Conservation (phyloP, 2,329 filamentous ascomycete species). For the Cylindrodendrum hubeiense region DNA sequence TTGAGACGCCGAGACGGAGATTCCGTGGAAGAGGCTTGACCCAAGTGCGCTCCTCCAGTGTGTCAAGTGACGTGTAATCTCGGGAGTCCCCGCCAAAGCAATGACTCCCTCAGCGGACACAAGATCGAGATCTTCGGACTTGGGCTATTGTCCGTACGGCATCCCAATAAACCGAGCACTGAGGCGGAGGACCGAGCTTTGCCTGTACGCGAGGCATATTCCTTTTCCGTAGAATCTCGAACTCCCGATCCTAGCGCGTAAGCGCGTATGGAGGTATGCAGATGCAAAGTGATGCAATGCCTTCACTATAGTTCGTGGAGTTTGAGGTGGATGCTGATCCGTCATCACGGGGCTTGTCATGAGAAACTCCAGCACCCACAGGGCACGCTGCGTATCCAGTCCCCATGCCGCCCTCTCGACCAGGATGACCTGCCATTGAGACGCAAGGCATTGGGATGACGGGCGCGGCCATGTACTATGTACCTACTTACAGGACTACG, state of each 20-base stretch:
- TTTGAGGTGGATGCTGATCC: not conserved
- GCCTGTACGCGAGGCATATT: constrained; percentile 27
- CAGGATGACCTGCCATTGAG: not conserved
- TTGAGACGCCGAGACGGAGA: not conserved
- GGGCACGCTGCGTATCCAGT: not conserved
- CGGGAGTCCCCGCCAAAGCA: constrained; percentile 19
- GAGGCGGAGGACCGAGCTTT: constrained; percentile 8
- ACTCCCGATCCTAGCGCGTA: constrained; percentile 28
- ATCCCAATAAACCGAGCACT: constrained; percentile 10
- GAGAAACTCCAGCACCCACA: not conserved
- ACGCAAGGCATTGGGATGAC: constrained; percentile 1
- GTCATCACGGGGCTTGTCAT: not conserved
- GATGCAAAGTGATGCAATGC: constrained; percentile 26
- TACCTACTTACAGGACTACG: too few species aligned
- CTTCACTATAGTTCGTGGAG: constrained; percentile 24
- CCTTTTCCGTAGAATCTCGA: constrained; percentile 33
- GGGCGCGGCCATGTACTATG: not conserved
- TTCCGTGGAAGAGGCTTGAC: not conserved
- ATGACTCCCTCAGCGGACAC: constrained; percentile 23
- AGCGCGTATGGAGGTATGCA: constrained; percentile 26
- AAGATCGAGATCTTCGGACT: constrained; percentile 27
- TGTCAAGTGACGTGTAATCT: constrained; percentile 30
- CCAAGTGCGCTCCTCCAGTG: not conserved
- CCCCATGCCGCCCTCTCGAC: not conserved
- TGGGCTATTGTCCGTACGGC: constrained; percentile 15